Evolutionary conservation across 495 filamentous ascomycete species (phyloP).

Genomic region (Saxophila tyrrhenica): DNA sequence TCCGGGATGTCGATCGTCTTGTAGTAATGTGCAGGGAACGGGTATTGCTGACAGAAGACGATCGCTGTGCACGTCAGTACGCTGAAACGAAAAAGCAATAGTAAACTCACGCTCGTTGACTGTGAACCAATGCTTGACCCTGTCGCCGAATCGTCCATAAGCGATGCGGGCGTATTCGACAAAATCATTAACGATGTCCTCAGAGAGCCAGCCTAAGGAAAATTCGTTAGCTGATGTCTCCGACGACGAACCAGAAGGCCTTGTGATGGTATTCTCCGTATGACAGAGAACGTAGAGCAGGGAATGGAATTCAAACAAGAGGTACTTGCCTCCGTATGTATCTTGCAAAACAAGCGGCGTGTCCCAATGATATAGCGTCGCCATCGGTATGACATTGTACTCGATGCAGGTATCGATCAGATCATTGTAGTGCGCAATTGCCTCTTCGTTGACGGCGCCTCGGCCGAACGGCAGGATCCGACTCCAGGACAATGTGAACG

Average conservation of each 20-base stretch:
- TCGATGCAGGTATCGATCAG: slow-evolving; percentile 23
- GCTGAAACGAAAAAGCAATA: slow-evolving; percentile 14
- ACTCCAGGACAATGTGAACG: slow-evolving; percentile 26
- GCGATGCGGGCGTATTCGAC: slow-evolving; percentile 21
- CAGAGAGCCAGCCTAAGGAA: slow-evolving; percentile 21
- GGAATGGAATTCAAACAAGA: no score
- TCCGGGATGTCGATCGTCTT: slow-evolving; percentile 25
- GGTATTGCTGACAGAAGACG: slow-evolving; percentile 28
- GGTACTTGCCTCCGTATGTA: slow-evolving; percentile 25
- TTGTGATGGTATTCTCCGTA: slow-evolving; percentile 1
- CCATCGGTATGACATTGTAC: slow-evolving; percentile 19
- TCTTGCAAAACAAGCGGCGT: slow-evolving; percentile 17
- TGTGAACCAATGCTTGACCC: slow-evolving; percentile 28
- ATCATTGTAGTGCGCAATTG: slow-evolving; percentile 25
- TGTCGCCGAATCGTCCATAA: slow-evolving; percentile 19
- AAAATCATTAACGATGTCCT: slow-evolving; percentile 22
- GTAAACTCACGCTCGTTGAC: slow-evolving; percentile 28
- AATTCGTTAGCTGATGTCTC: no score
- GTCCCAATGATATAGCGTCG: slow-evolving; percentile 25
- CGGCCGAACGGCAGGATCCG: slow-evolving; percentile 27
- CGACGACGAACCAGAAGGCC: no score
- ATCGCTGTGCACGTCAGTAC: slow-evolving; percentile 11
- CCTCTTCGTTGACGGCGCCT: slow-evolving; percentile 21
- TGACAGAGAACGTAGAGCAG: no score
- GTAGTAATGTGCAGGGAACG: slow-evolving; percentile 28